Evolutionary conservation across 2,329 filamentous ascomycete genomes (phyloP).

Genomic region (Calonectria pauciramosa): DNA sequence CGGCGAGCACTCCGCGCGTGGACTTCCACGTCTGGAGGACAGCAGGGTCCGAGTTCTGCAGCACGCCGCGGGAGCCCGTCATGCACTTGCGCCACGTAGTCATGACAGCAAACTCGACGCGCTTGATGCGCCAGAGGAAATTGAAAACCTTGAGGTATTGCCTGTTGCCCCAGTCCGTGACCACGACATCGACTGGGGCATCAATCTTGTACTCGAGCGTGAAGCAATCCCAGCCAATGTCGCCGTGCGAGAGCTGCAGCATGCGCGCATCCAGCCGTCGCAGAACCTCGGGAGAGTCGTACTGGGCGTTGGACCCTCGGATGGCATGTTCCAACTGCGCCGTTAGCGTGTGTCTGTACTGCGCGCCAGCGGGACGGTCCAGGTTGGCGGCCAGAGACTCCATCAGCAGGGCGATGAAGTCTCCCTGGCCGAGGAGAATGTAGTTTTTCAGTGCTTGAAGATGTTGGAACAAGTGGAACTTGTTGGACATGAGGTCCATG

Average conservation of each 20-base stretch:
- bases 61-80: conserved; percentile 92
- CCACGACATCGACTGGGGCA: conserved; percentile 94
- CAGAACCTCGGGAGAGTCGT: conserved; percentile 92
- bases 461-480: conserved; percentile 96
- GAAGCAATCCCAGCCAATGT: conserved; percentile 99
- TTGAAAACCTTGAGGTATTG: conserved; percentile 99
- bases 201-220: conserved; percentile 99
- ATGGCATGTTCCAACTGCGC: conserved; percentile 99
- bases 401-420: conserved; percentile 98
- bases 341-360: conserved; percentile 96
- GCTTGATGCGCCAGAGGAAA: conserved; percentile 97
- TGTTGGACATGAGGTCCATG: conserved; percentile 92
- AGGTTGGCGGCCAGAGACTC: conserved; percentile 94
- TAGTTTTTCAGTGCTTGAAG: conserved; percentile 94
- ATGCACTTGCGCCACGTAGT: conserved; percentile 96
- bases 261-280: conserved; percentile 96
- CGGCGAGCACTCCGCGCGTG: conserved; percentile 88
- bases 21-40: conserved; percentile 89
- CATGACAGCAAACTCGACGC: conserved; percentile 93
- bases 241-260: conserved; percentile 94
- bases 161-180: conserved; percentile 94
- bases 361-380: conserved; percentile 94
- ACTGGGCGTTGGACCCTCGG: conserved; percentile 96
- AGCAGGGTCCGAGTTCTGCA: conserved; percentile 78
- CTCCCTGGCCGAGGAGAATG: conserved; percentile 92